Conservation (phyloP, 2,329 filamentous ascomycete genomes). For the Neoscytalidium dimidiatum region DNA sequence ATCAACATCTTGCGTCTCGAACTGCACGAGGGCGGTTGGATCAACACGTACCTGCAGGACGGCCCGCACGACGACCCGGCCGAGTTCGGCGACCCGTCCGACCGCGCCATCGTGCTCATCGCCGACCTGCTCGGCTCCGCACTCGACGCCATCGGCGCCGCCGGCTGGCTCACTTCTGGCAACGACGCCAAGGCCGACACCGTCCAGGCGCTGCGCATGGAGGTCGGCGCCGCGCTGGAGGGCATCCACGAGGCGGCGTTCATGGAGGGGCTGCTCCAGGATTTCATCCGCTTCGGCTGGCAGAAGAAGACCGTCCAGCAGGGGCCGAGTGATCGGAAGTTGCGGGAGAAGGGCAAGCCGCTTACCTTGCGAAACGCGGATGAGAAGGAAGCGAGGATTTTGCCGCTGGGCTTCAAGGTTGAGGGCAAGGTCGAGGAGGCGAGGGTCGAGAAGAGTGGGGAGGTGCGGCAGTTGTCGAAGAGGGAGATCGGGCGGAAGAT, state of each 20-base stretch:
- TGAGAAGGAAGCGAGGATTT: slow-evolving; percentile 43
- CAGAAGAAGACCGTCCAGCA: slow-evolving; percentile 33
- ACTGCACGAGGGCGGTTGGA: slow-evolving; percentile 75
- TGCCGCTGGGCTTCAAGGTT: slow-evolving; percentile 74
- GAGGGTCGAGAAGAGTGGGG: slow-evolving; percentile 68
- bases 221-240: slow-evolving; percentile 71
- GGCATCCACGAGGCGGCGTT: slow-evolving; percentile 69
- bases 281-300: slow-evolving; percentile 63
- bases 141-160: slow-evolving; percentile 72
- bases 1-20: slow-evolving; percentile 73
- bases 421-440: slow-evolving; percentile 47
- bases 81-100: slow-evolving; percentile 56
- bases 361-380: slow-evolving; percentile 34
- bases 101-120: slow-evolving; percentile 70
- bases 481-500: slow-evolving; percentile 77
- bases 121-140: slow-evolving; percentile 71
- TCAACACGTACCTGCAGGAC: slow-evolving; percentile 66
- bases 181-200: slow-evolving; percentile 61
- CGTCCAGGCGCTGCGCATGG: slow-evolving; percentile 64
- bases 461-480: slow-evolving; percentile 67
- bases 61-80: slow-evolving; percentile 43
- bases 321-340: neutral
- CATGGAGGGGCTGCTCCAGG: slow-evolving; percentile 64
- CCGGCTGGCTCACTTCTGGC: slow-evolving; percentile 68
- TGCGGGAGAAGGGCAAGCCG: slow-evolving; percentile 49